Percentiles rank a stretch among this genome's conserved stretches.
These are phyloP conservation scores for Herpetomonas samuelpessoai DNA, from an alignment of 208 protist species.

Conservation along the genomic window DNA sequence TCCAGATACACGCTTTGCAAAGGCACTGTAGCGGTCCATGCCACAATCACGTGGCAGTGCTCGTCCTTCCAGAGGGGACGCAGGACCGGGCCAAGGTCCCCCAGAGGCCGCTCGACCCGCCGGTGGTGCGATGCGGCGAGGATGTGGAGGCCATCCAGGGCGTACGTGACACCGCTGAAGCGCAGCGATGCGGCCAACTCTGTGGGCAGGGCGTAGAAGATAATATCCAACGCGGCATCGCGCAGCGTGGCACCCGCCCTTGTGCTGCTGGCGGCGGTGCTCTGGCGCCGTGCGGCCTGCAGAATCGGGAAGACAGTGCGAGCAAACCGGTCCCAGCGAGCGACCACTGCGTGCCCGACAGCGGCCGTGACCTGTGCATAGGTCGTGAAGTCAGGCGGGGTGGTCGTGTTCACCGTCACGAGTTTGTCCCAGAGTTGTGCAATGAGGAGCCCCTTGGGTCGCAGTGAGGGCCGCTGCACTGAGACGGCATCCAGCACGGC, in stretches of 20 bases:
- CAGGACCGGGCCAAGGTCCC: conserved; percentile 49
- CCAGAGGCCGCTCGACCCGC: conserved; percentile 29
- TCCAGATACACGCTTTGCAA: conserved; percentile 22
- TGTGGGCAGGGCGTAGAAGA: conserved; percentile 46
- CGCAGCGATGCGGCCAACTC: conserved; percentile 52
- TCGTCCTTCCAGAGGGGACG: conserved; percentile 25
- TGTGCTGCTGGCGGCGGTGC: background rate
- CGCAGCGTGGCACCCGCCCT: conserved; percentile 31
- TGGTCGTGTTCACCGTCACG: conserved; percentile 10
- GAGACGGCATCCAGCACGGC: conserved; percentile 52
- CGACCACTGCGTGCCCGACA: conserved; percentile 36
- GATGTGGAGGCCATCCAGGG: conserved; percentile 41
- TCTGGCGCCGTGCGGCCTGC: conserved; percentile 22
- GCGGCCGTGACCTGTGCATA: conserved; percentile 28
- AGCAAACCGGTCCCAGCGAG: conserved; percentile 47
- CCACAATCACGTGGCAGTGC: conserved; percentile 20
- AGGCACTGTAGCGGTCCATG: conserved; percentile 28
- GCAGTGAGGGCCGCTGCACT: conserved; percentile 54
- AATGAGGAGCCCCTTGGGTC: conserved; percentile 26
- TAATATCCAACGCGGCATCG: conserved; percentile 41
- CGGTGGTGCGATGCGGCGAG: conserved; percentile 20
- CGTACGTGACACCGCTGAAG: conserved; percentile 57
- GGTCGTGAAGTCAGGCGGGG: conserved; percentile 26
- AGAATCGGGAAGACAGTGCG: conserved; percentile 32
- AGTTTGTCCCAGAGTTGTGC: conserved; percentile 65